Conservation (phyloP, 1,284 basidiomycete genomes). For the Rhodotorula sp. region DNA sequence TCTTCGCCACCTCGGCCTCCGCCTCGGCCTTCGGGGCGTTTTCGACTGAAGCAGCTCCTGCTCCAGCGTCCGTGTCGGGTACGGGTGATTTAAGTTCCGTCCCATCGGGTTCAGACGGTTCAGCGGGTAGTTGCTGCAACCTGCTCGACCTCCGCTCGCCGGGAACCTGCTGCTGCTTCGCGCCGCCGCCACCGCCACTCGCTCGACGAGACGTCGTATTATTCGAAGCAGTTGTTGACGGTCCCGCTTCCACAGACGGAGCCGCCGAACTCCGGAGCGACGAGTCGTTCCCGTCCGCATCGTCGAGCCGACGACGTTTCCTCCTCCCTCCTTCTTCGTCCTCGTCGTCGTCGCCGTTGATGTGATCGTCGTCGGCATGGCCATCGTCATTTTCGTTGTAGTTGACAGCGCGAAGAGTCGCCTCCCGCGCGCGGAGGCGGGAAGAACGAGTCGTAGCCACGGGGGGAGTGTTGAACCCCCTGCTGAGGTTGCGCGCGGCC, state of each 20-base stretch:
- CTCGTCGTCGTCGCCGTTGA: slow-evolving; percentile 5
- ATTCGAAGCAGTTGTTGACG: not conserved
- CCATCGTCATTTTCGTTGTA: slow-evolving; percentile 18
- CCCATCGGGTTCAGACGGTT: not conserved
- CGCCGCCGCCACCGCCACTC: not conserved
- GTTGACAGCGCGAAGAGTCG: slow-evolving; percentile 4
- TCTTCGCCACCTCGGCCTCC: not conserved
- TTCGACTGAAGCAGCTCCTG: no score
- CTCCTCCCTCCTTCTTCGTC: slow-evolving; percentile 4
- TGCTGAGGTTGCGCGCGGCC: slow-evolving; percentile 8
- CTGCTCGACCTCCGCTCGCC: slow-evolving; percentile 24
- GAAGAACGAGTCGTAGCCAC: slow-evolving; percentile 15
- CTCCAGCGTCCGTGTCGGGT: no score
- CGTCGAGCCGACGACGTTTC: slow-evolving; percentile 7
- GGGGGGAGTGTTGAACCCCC: not conserved
- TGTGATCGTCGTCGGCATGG: not conserved
- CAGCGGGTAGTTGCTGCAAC: slow-evolving; percentile 6
- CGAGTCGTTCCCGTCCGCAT: not conserved
- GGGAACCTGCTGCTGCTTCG: not conserved
- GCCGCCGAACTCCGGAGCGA: not conserved
- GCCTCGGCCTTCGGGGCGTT: not conserved
- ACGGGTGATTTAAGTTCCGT: no score
- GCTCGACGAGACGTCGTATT: not conserved
- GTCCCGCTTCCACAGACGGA: slow-evolving; percentile 5
- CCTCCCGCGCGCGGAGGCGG: slow-evolving; percentile 9